Evolutionary conservation across 2,329 filamentous ascomycete species (phyloP).

Genomic region (Pseudofabraea citricarpa): DNA sequence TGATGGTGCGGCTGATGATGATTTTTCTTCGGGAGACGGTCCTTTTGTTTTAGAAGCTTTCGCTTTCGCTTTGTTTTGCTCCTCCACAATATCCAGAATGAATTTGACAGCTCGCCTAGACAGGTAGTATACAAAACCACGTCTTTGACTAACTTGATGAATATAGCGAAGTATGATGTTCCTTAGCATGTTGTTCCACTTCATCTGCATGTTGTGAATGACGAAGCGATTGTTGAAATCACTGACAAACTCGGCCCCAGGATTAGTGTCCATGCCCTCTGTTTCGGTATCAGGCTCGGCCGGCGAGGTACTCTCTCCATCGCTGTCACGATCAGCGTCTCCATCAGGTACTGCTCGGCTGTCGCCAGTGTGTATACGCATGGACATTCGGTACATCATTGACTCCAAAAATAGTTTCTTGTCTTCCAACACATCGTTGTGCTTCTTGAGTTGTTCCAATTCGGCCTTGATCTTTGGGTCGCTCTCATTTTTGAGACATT

Average conservation of each 20-base stretch:
- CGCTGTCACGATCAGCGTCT: constrained; percentile 33
- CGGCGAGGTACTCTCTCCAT: constrained; percentile 19
- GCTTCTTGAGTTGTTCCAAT: constrained; percentile 53
- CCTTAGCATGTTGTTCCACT: constrained; percentile 94
- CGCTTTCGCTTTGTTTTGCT: constrained; percentile 72
- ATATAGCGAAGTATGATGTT: constrained; percentile 97
- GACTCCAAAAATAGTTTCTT: constrained; percentile 55
- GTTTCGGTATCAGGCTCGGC: constrained; percentile 36
- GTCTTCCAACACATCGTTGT: constrained; percentile 50
- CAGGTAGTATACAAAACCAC: constrained; percentile 97
- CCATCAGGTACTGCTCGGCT: constrained; percentile 21
- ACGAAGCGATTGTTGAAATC: constrained; percentile 99
- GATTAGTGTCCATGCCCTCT: constrained; percentile 59
- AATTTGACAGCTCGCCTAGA: constrained; percentile 95
- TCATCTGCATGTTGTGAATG: constrained; percentile 93
- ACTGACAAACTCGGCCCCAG: constrained; percentile 77
- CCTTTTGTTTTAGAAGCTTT: constrained; percentile 24
- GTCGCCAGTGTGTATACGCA: constrained; percentile 22
- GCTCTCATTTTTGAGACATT: constrained; percentile 46
- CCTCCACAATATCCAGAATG: constrained; percentile 94
- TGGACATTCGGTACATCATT: constrained; percentile 38
- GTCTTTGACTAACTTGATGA: constrained; percentile 91
- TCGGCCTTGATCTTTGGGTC: constrained; percentile 50
- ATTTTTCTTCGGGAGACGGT: constrained; percentile 25
- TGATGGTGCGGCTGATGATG: constrained; percentile 18